phyloP scores from a whole-genome alignment of 2,329 filamentous ascomycete species.

The Paracoccidioides lutzii region DNA sequence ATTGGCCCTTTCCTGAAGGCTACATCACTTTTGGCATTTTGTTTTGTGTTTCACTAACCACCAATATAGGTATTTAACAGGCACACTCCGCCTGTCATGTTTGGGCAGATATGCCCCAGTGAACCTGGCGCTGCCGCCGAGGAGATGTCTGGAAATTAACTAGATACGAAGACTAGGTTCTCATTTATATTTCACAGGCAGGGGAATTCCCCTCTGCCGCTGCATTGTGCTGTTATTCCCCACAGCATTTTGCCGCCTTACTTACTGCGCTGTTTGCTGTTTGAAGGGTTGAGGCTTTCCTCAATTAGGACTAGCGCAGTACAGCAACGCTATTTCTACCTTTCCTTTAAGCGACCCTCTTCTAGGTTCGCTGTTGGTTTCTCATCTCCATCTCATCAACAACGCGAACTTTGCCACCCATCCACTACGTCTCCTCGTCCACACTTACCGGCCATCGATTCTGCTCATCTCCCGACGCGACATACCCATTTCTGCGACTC shows the following conservation, averaged over 20 bases:
- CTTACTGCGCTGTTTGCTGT: not conserved
- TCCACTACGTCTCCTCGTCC: slow-evolving; percentile 4
- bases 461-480: slow-evolving; percentile 16
- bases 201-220: too few relatives aligned
- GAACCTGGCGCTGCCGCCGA: not conserved
- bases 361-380: slow-evolving; percentile 15
- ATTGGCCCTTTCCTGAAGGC: not conserved
- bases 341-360: slow-evolving; percentile 24
- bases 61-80: not conserved
- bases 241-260: not conserved
- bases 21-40: not conserved
- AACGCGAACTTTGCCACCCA: slow-evolving; percentile 19
- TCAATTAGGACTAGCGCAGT: slow-evolving; percentile 26
- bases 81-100: not conserved
- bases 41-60: not conserved
- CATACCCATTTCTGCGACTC: slow-evolving; percentile 11
- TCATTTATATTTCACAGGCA: not conserved
- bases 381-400: slow-evolving; percentile 30
- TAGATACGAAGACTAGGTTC: not conserved
- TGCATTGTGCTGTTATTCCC: not conserved
- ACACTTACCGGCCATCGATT: slow-evolving; percentile 18
- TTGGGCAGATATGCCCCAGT: not conserved
- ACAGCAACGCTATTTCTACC: slow-evolving; percentile 11
- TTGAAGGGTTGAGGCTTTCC: slow-evolving; percentile 9
- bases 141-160: not conserved